Conservation (phyloP, 2,329 filamentous ascomycete species). For the Aureobasidium sp. region DNA sequence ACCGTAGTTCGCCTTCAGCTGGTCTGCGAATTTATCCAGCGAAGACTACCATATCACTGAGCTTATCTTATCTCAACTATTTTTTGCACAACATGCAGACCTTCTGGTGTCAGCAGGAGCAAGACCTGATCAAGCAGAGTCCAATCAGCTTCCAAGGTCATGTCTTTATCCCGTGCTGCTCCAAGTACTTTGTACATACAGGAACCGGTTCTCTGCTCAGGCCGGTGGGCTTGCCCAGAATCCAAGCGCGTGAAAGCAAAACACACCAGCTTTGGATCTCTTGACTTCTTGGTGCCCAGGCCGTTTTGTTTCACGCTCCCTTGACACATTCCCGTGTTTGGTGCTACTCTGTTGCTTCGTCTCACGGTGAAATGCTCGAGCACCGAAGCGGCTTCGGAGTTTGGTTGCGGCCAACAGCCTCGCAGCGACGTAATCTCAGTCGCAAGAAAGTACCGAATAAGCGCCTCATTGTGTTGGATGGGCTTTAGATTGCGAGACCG, state of each 20-base stretch:
- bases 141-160: not conserved
- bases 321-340: not conserved
- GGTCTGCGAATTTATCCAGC: not conserved
- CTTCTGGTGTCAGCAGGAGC: not conserved
- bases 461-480: constrained; percentile 8
- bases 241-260: not conserved
- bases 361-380: not conserved
- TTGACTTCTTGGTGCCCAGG: constrained; percentile 8
- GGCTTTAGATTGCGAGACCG: constrained; percentile 6
- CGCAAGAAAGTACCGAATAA: constrained; percentile 2
- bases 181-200: not conserved
- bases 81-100: not conserved
- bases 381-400: not conserved
- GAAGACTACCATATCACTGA: not conserved
- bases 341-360: not conserved
- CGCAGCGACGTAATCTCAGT: constrained; percentile 2
- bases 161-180: not conserved
- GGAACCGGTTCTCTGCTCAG: not conserved
- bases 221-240: not conserved
- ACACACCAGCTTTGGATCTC: not conserved
- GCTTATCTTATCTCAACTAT: not conserved
- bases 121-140: not conserved
- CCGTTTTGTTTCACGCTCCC: constrained; percentile 7
- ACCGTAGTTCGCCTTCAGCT: not conserved
- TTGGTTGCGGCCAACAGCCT: not conserved